Evolutionary conservation across 495 filamentous ascomycete species (phyloP).

Genomic region (Aspergillus cristatus): DNA sequence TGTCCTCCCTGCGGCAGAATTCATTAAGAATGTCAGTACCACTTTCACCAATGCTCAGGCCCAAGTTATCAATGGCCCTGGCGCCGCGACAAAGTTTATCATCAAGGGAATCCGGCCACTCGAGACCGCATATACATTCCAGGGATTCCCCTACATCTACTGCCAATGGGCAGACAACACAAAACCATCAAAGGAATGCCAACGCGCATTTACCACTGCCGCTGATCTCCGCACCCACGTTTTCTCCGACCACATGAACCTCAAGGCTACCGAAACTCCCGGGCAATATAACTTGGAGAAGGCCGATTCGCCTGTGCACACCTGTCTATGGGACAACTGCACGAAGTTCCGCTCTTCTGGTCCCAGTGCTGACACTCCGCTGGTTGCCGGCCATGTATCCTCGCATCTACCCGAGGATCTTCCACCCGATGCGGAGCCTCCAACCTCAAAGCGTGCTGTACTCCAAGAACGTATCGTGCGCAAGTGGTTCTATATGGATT

Average conservation of each 20-base stretch:
- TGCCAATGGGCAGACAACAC: slow-evolving; percentile 46
- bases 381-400: slow-evolving; percentile 39
- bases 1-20: slow-evolving; percentile 81
- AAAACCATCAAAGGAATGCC: slow-evolving; percentile 41
- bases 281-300: slow-evolving; percentile 40
- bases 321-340: slow-evolving; percentile 32
- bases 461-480: slow-evolving; percentile 37
- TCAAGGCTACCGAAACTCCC: slow-evolving; percentile 40
- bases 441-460: slow-evolving; percentile 28
- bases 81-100: slow-evolving; percentile 66
- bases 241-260: slow-evolving; percentile 54
- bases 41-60: slow-evolving; percentile 69
- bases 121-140: slow-evolving; percentile 60
- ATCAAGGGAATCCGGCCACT: slow-evolving; percentile 85
- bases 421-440: slow-evolving; percentile 35
- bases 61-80: slow-evolving; percentile 59
- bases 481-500: slow-evolving; percentile 48
- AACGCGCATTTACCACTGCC: slow-evolving; percentile 50
- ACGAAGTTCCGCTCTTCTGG: slow-evolving; percentile 29
- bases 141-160: slow-evolving; percentile 47
- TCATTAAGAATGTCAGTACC: slow-evolving; percentile 88
- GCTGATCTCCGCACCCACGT: slow-evolving; percentile 67
- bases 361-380: slow-evolving; percentile 31
- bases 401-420: slow-evolving; percentile 45
- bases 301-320: slow-evolving; percentile 29